Base-by-base conservation (phyloP, 805 yeast species). In the Wickerhamiella kazuoi region DNA sequence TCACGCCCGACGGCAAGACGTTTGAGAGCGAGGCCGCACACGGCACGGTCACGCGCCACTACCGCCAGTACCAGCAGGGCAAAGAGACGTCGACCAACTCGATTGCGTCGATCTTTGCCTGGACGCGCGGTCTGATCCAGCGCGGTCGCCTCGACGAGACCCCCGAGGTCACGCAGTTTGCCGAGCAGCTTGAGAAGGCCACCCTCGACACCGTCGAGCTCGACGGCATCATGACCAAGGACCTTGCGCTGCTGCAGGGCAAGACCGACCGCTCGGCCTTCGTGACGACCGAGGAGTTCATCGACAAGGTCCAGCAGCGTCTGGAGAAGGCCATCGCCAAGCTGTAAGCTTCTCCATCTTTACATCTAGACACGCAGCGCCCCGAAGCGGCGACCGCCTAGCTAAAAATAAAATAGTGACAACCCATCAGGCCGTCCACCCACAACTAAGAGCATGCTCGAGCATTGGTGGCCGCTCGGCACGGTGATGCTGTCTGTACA, bases 1-100 rank as follows among this genome's bases (percentile, higher is more conserved):
- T 84, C 55, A 76, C 96, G n/a, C 93, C 96, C 37, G 96, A 87
- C 61, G 96, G 96, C 20, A 81, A 80, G 66, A 77, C 94, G 13
- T 86, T 82, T 59, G 96, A 87, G 67, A 67, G 84, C 40, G 97
- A 87, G 68, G 97, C 97, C 43, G 97, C 97, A n/a, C 97, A 87
- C 60, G 97, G 97, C 41, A 87, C 97, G 13, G 97, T 87, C 51
- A 87, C 96, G 35, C 80, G 97, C 66, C 97, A 87, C 61, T 87
- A 71, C 67, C 79, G 96, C 67, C 90, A 78, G 63, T 83, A 82
- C 63, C 96, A 87, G 65, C 81, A 79, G 63, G 97, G 97, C 49
- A 81, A 84, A 60, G 96, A 86, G 65, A 87, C 97, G 16, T 82
- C 95, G 5, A 87, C 97, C 42, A 87, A 87, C 65, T 86, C 96